Evolutionary conservation across 495 filamentous ascomycete species (phyloP), one percentile per base, ranked within the genome.

Genomic region (Filosporella fistucella): DNA sequence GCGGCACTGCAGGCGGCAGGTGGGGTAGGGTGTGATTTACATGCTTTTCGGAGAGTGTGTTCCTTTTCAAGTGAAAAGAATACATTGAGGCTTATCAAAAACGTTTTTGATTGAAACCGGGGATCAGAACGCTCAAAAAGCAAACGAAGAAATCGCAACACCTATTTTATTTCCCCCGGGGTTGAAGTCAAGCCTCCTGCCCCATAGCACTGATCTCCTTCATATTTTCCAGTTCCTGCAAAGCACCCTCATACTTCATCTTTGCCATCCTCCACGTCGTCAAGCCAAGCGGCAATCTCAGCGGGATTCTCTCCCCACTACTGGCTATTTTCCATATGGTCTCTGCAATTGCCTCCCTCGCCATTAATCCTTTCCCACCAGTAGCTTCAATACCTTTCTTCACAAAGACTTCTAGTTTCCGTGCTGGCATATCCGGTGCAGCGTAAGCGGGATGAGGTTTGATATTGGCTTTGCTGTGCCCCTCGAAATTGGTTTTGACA

Each of bases 401-500:
- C 32, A 69, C 64, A 42, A 66, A 69, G 14, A 13, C 7, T 28
- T 65, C 53, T 0, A 76, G 29, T 26, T 60, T 28, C 16, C 69
- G 62, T 14, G 67, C 52, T 4, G 68, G 66, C 53, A 65, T 58
- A 30, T 56, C 59, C 1, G 57, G 54, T 14, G 55, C 65, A 1
- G 44, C 46, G 35, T 77, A 75, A 7, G 70, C 71, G 8, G 62
- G 59, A 28, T 56, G 53, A 5, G 52, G 52, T 7, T 35, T 33
- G 9, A 28, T 50, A 45, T 70, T 63, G 8, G 33, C 51, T 16
- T 54, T 51, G 12, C 54, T 56, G 8, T 57, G 52, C 1, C 48
- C 55, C 16, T 62, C 62, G 45, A 62, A 78, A 16, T 65, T 64
- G 9, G 74, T 77, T 44, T 71, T 70, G 22, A 74, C 67, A 13